Evolutionary conservation across 2,329 filamentous ascomycete species (phyloP), one percentile per base, ranked within the genome.

Genomic region (Tolypocladium endophyticum): DNA sequence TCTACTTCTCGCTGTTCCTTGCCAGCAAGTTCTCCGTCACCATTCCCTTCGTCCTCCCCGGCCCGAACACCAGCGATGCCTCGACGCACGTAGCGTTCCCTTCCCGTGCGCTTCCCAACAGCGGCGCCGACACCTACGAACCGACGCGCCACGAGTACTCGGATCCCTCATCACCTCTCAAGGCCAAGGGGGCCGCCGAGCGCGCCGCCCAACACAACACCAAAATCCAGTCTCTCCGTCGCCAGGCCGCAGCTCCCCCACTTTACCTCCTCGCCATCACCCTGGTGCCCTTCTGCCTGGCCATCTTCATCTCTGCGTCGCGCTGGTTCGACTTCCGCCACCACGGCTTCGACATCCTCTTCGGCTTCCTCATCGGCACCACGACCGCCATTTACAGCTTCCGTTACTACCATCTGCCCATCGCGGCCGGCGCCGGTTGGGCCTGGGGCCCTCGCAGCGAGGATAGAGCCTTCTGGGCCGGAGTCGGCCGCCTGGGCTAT

Each of bases 251-350:
- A 2, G 88, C 92, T 0, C 91, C 92, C 0, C 92, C 92, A 0
- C 53, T 92, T 9, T 93, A 91, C 69, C 85, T 94, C 2, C 79
- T 96, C 16, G 76, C 87, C 53, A 71, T 93, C 39, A 81, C 85
- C 2, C 77, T 91, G 23, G 73, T 90, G 1, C 92, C 92, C 2
- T 82, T 92, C 64, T 87, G 86, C 60, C 77, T 84, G 1, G 88
- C 92, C 6, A 82, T 92, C 63, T 96, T 92, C 75, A 88, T 97
- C 63, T 81, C 87, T n/a, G 84, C 87, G 35, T 93, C 90, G 1
- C 88, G 93, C 14, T 97, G 88, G 82, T 92, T 87, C 61, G 87
- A 97, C 72, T 95, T 87, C 76, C 86, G 90, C 45, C 93, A 97
- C 72, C 89, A 93, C 71, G 92, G 87, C n/a, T 93, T 96, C 71